phyloP scores from a whole-genome alignment of 2,329 filamentous ascomycete genomes.

The Aureobasidium sp. region DNA sequence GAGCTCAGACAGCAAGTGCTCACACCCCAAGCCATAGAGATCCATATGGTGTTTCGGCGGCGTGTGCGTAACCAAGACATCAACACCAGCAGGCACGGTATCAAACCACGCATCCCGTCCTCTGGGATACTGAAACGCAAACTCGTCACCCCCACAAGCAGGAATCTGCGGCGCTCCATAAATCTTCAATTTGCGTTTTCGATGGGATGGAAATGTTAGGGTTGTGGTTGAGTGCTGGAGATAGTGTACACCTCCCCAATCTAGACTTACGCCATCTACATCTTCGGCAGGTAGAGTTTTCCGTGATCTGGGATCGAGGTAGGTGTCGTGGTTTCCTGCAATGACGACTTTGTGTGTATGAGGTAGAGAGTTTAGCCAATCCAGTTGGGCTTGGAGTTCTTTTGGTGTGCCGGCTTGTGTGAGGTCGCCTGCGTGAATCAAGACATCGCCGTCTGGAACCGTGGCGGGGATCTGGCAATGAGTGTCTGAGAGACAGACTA shows the following conservation, averaged over 20 bases:
- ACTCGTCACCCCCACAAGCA: constrained; percentile 59
- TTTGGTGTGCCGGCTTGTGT: constrained; percentile 61
- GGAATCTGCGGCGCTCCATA: constrained; percentile 81
- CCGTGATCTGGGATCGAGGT: constrained; percentile 63
- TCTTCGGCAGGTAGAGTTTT: constrained; percentile 42
- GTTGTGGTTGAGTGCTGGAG: constrained; percentile 61
- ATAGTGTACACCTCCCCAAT: constrained; percentile 65
- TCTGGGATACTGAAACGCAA: constrained; percentile 69
- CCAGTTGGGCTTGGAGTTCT: constrained; percentile 72
- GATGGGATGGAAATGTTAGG: constrained; percentile 48
- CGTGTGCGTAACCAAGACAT: constrained; percentile 74
- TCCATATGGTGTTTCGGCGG: constrained; percentile 67
- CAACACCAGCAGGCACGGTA: constrained; percentile 61
- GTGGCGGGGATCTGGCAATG: constrained; percentile 50
- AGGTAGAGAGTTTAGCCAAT: constrained; percentile 70
- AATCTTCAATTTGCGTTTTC: constrained; percentile 54
- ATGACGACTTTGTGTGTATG: constrained; percentile 76
- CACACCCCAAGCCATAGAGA: constrained; percentile 50
- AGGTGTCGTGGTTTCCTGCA: constrained; percentile 82
- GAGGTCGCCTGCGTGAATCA: constrained; percentile 86
- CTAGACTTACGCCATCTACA: constrained; percentile 40
- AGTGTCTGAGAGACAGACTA: constrained; percentile 88
- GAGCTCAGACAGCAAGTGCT: constrained; percentile 55
- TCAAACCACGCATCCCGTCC: constrained; percentile 62
- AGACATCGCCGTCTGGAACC: constrained; percentile 69